phyloP scores from a whole-genome alignment of 139 green algal genomes.

The Axilococcus clingmanii region DNA sequence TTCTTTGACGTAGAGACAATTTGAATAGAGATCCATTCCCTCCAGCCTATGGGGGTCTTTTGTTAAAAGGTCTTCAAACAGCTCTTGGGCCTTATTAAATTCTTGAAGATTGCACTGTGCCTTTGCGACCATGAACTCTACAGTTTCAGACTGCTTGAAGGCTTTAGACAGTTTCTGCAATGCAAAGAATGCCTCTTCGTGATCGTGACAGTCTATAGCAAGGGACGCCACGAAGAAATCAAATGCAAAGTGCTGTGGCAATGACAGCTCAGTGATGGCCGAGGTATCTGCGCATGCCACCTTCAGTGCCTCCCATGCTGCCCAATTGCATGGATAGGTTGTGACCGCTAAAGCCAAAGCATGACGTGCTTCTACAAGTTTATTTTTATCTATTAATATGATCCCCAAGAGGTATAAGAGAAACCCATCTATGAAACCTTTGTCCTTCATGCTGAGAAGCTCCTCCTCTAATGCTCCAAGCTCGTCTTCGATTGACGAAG shows the following conservation, averaged over 20 bases:
- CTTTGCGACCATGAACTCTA: conserved; percentile 59
- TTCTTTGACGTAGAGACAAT: conserved; percentile 94
- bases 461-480: no score
- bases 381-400: conserved; percentile 51
- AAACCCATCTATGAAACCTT: no score
- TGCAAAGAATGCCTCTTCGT: conserved; percentile 60
- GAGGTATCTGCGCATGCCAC: conserved; percentile 34
- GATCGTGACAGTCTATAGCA: conserved; percentile 69
- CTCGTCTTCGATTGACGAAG: no score
- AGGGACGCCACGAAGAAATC: conserved; percentile 66
- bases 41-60: conserved; percentile 76
- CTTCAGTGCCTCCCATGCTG: conserved; percentile 77
- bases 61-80: conserved; percentile 78
- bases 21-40: conserved; percentile 90
- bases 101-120: conserved; percentile 90
- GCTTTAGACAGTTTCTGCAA: conserved; percentile 32
- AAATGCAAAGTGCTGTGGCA: conserved; percentile 64
- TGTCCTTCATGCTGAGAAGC: no score
- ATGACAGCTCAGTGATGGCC: conserved; percentile 3
- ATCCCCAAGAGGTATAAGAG: conserved; percentile 63
- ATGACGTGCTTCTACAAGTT: conserved; percentile 28
- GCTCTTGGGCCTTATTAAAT: conserved; percentile 73
- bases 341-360: conserved; percentile 39
- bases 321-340: conserved; percentile 85
- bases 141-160: conserved; percentile 59